Base-by-base conservation (phyloP, 73 alveolate species). In the Halteria grandinella region DNA sequence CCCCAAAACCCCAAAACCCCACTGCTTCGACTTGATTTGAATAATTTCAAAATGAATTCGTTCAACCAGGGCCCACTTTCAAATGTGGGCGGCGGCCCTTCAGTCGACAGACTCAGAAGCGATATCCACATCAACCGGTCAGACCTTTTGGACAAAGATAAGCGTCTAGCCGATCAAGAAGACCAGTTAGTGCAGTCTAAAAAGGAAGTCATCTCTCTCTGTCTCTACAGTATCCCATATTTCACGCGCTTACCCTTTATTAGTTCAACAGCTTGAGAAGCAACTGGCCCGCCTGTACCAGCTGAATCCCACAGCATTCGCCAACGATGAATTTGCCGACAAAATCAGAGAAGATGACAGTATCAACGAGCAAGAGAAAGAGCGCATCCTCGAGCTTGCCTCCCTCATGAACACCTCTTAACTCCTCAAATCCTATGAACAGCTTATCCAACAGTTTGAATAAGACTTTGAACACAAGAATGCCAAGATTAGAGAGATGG, bases 391-490 rank as follows among this genome's bases (percentile, higher is more conserved):
- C 10, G 63, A 66, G 32, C 43, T 66, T 63, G 80, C 80, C 15
- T 25, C 29, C 40, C 50, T 80, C 15, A 69, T 80, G 49, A 40
- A 31, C 57, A 76, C 48, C 39, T 48, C 72, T 29, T 69, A 84
- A 25, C 54, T 80, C 20, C 8, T 80, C 23, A 64, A 80, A 36
- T 45, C 90, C 11, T 80, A 80, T 70, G 90, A 80, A 55, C 50
- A 69, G 45, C 50, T 66, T 39, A 55, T 80, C 37, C 44, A 20
- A 1, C 74, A 58, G 39, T 59, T 63, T 11, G 90, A 80, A 44
- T 12, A 28, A 17, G 90, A 69, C 18, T 34, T 80, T 1, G 83
- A 80, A 44, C 25, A 29, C 55, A 52, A 80, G 34, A 52, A 47
- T 39, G 18, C 18, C 6, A 47, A 7, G 29, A 51, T 69, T 23